These are phyloP conservation scores for Xylaria sp. DNA, from an alignment of 2,329 filamentous ascomycete species.

Conservation along the genomic window DNA sequence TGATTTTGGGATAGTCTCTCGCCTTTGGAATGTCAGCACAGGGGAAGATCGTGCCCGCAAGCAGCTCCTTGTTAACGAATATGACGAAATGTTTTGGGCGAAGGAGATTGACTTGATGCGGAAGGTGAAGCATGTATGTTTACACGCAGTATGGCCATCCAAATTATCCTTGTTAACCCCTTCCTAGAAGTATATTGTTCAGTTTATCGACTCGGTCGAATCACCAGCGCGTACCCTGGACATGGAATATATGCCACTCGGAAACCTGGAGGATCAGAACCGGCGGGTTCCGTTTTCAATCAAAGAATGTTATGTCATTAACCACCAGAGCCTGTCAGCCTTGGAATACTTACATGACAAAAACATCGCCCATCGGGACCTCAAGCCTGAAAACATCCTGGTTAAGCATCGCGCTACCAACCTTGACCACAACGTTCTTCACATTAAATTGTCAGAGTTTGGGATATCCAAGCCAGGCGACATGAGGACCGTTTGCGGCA, in stretches of 20 bases:
- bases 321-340: too few relatives aligned
- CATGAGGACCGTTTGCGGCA: neutral
- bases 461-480: neutral
- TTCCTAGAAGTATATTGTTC: too few relatives aligned
- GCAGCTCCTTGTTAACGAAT: neutral
- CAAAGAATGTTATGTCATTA: neutral
- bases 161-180: too few relatives aligned
- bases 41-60: slow-evolving; percentile 1
- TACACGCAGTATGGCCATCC: too few relatives aligned
- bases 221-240: neutral
- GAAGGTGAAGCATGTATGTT: too few relatives aligned
- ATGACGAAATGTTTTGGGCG: too few relatives aligned
- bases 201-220: too few relatives aligned
- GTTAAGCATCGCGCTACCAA: neutral
- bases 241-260: slow-evolving; percentile 3
- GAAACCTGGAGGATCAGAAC: neutral
- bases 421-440: neutral
- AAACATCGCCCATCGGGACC: neutral
- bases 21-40: slow-evolving; percentile 20
- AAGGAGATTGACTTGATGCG: too few relatives aligned
- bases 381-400: slow-evolving; percentile 1
- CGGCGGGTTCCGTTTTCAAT: neutral
- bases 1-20: slow-evolving; percentile 12
- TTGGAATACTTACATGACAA: neutral
- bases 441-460: neutral